A percentile compares a stretch with the other conserved stretches of the same genome.
Evolutionary conservation across 345 rosid species (phyloP).

Genomic region (Linum trigynum): DNA sequence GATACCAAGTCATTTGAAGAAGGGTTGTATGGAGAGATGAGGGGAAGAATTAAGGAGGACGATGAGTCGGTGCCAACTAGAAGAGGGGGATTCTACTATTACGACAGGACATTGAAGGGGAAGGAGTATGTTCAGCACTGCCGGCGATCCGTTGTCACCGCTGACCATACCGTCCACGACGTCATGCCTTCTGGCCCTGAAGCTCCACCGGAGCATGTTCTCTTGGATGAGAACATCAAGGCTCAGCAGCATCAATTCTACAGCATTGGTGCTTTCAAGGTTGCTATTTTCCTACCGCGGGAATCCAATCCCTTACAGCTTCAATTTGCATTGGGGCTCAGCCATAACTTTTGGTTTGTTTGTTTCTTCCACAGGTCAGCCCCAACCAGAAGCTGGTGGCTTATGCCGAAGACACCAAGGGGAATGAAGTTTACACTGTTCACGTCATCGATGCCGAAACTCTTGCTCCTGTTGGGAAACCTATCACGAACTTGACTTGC

Average conservation of each 20-base stretch:
- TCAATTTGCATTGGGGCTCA: neutral
- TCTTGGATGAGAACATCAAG: constrained; percentile 80
- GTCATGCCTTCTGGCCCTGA: constrained; percentile 59
- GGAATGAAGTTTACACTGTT: constrained; percentile 65
- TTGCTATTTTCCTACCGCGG: constrained; percentile 4
- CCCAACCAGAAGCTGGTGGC: constrained; percentile 72
- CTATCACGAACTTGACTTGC: constrained; percentile 46
- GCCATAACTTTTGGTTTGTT: neutral
- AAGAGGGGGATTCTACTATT: constrained; percentile 64
- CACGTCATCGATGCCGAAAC: constrained; percentile 59
- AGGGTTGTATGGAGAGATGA: constrained; percentile 56
- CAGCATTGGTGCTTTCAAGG: constrained; percentile 56
- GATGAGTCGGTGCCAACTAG: constrained; percentile 69
- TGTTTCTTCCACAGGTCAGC: constrained; percentile 39
- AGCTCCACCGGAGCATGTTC: constrained; percentile 70
- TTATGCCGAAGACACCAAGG: constrained; percentile 81
- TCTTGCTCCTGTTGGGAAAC: constrained; percentile 35
- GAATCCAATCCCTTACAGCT: neutral
- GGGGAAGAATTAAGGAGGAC: constrained; percentile 79
- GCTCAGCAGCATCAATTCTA: constrained; percentile 52
- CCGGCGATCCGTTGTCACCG: constrained; percentile 38
- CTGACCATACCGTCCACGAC: constrained; percentile 56
- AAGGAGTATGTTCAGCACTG: constrained; percentile 82
- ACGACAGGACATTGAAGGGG: constrained; percentile 57
- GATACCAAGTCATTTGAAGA: constrained; percentile 65